A percentile compares a stretch with the other conserved stretches of the same genome.
phyloP scores from a whole-genome alignment of 129 eudicot genomes.

The Helianthus annuus region HanXRQr2.0-SUNRISE NC_035444.2:68880857-68881356 shows the following conservation, averaged over 20 bases:
- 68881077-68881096: constrained; percentile 47
- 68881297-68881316: neutral
- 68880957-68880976: too few relatives aligned
- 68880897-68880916: too few relatives aligned
- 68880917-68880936: too few relatives aligned
- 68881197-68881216: constrained; percentile 1
- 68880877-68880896: too few relatives aligned
- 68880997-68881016: neutral
- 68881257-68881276: neutral
- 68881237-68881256: neutral
- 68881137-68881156: constrained; percentile 43
- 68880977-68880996: neutral
- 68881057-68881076: constrained; percentile 22
- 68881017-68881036: neutral
- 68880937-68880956: too few relatives aligned
- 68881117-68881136: constrained; percentile 45
- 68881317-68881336: neutral
- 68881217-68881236: neutral
- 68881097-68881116: constrained; percentile 46
- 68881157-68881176: constrained; percentile 37
- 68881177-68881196: constrained; percentile 27
- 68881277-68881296: constrained; percentile 1
- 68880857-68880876: too few relatives aligned
- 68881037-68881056: constrained; percentile 29
- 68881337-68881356: neutral